Evolutionary conservation across 805 yeast species (phyloP).

Genomic region (Candida vaughaniae): DNA sequence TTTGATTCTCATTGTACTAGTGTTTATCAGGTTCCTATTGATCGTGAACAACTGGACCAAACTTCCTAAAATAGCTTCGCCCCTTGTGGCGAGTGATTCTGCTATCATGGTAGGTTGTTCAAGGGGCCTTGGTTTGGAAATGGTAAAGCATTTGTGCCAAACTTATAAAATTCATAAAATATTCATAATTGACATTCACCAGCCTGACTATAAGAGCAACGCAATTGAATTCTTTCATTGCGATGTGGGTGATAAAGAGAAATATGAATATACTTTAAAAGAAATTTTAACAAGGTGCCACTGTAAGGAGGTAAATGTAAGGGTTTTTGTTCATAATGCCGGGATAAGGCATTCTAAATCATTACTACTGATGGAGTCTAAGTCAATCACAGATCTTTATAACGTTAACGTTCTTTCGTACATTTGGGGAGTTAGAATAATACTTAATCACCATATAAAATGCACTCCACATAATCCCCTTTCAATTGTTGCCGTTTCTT

Average conservation of each 20-base stretch:
- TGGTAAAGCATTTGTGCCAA: slow-evolving; percentile 27
- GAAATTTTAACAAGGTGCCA: slow-evolving; percentile 22
- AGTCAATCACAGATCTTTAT: slow-evolving; percentile 24
- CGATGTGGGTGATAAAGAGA: slow-evolving; percentile 21
- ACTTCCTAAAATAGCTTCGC: background rate
- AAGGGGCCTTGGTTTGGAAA: slow-evolving; percentile 47
- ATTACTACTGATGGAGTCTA: slow-evolving; percentile 22
- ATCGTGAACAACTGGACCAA: no score
- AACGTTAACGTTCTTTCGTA: slow-evolving; percentile 34
- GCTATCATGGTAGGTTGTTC: slow-evolving; percentile 53
- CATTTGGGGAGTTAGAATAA: slow-evolving; percentile 19
- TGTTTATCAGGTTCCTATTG: no score
- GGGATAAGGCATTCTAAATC: slow-evolving; percentile 42
- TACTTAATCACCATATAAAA: slow-evolving; percentile 16
- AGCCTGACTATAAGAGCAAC: slow-evolving; percentile 6
- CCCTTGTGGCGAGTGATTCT: slow-evolving; percentile 12
- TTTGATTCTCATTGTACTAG: no score
- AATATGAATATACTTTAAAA: slow-evolving; percentile 15
- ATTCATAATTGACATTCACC: slow-evolving; percentile 14
- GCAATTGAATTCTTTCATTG: slow-evolving; percentile 19
- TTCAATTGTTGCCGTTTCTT: slow-evolving; percentile 41
- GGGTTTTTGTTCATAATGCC: slow-evolving; percentile 46
- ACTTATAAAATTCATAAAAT: slow-evolving; percentile 11
- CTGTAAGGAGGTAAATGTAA: slow-evolving; percentile 11
- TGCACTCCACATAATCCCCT: slow-evolving; percentile 1